Evolutionary conservation across 306 rosid species (phyloP), one percentile per base, ranked within the genome.

Genomic region (Rosa multiflora): DNA sequence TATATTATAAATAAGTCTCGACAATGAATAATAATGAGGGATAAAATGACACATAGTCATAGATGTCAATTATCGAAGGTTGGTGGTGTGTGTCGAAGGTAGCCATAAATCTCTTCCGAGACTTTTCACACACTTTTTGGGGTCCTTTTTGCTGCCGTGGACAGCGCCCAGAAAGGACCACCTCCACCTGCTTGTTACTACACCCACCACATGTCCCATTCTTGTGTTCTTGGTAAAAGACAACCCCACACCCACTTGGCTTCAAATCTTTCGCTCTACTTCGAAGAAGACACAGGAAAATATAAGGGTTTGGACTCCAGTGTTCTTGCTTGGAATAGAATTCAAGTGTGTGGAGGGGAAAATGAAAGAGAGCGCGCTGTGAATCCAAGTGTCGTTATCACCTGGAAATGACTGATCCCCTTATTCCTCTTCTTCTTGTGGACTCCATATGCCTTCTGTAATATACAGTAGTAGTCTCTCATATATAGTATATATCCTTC

Each of bases 131-230:
- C 79, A 47, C 48, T 76, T 76, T 63, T 76, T 10, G 37, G 44
- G 18, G 56, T 64, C 32, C 74, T 40, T 68, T 77, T 48, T 51
- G 67, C 66, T 67, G 63, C 66, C 74, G 51, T 67, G 64, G 64
- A 35, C 14, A 29, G 15, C 4, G 3, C 37, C 67, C 37, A 10
- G 67, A 35, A 35, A 64, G n/a, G 10, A 35, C 70, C 70, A 64
- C 46, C 70, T 15, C 21, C 47, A 66, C 47, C 70, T 66, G 70
- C 23, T 37, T 35, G 46, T 66, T 35, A 64, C 70, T 13, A 37
- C 56, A 12, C 62, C 49, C 62, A 35, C 64, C 80, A 77, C n/a
- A 67, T 26, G 46, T 66, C 70, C n/a, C 70, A 3, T 37, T 66
- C 44, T 66, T 37, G 70, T 17, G n/a, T 15, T 66, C 20, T 35